A percentile compares a stretch with the other conserved stretches of the same genome.
These are phyloP conservation scores for Salvia splendens DNA, from an alignment of 257 asterid genomes.

Conservation along the genomic window DNA sequence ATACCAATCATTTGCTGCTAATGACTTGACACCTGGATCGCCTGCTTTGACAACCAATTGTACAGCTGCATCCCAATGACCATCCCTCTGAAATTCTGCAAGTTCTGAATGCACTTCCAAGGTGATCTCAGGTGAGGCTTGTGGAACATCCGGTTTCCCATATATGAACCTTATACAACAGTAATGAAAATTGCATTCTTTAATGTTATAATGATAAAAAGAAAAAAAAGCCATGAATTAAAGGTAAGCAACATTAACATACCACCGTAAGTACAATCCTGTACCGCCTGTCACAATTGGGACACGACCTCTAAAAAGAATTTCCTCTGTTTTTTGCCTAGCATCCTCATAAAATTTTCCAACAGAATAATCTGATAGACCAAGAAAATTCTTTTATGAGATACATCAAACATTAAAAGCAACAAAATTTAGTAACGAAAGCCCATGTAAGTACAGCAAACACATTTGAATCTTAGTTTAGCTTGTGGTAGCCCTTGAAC, in stretches of 20 bases:
- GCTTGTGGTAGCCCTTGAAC: background rate
- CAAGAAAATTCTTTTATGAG: conserved; percentile 19
- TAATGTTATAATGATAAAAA: background rate
- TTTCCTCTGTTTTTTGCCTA: conserved; percentile 69
- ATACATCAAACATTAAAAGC: conserved; percentile 13
- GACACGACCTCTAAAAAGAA: conserved; percentile 67
- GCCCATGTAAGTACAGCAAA: background rate
- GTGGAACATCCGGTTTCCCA: conserved; percentile 95
- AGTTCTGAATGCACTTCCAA: conserved; percentile 73
- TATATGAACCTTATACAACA: conserved; percentile 74
- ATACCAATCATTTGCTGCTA: conserved; percentile 93
- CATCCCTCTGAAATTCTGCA: conserved; percentile 59
- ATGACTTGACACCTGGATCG: conserved; percentile 67
- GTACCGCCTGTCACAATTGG: conserved; percentile 95
- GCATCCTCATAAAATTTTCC: conserved; percentile 87
- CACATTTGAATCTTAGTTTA: conserved; percentile 2
- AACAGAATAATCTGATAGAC: conserved; percentile 77
- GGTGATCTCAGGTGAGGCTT: conserved; percentile 68
- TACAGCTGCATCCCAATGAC: conserved; percentile 86
- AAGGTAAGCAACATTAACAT: conserved; percentile 41
- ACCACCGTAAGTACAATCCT: conserved; percentile 96
- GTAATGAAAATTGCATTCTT: conserved; percentile 19
- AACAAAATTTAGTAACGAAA: background rate
- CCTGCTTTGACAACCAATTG: conserved; percentile 71
- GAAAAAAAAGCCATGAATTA: conserved; percentile 13